Conservation (phyloP, 768 basidiomycete genomes). For the Galerina marginata region DNA sequence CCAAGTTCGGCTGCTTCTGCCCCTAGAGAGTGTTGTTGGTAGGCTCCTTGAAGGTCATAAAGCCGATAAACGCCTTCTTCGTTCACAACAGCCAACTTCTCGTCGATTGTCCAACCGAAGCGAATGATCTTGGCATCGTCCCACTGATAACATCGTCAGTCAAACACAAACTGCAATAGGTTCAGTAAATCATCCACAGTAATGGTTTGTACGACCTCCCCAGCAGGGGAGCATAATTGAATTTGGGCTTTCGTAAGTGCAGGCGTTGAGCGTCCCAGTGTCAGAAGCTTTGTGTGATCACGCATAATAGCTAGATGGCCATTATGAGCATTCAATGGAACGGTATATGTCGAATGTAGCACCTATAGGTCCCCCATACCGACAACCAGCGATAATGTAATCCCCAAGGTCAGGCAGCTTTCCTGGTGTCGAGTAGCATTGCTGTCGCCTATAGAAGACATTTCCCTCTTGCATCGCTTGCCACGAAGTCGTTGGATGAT, state of each 20-base stretch:
- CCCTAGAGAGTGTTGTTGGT: constrained; percentile 85
- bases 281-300: constrained; percentile 80
- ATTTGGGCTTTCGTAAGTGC: constrained; percentile 80
- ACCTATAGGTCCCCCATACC: constrained; percentile 92
- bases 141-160: constrained; percentile 63
- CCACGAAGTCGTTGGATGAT: constrained; percentile 86
- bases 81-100: constrained; percentile 82
- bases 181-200: constrained; percentile 61
- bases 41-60: constrained; percentile 87
- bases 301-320: constrained; percentile 76
- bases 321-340: constrained; percentile 1
- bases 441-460: constrained; percentile 87
- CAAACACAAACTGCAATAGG: constrained; percentile 3
- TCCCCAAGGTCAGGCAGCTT: constrained; percentile 80
- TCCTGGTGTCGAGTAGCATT: constrained; percentile 82
- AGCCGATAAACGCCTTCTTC: constrained; percentile 92
- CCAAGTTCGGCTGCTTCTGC: constrained; percentile 82
- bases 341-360: neutral
- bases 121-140: constrained; percentile 83
- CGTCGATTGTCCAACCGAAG: constrained; percentile 86
- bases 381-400: constrained; percentile 81
- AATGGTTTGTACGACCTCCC: constrained; percentile 69
- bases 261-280: constrained; percentile 63
- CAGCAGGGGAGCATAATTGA: constrained; percentile 86
- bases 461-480: constrained; percentile 87